phyloP scores from a whole-genome alignment of 2,329 filamentous ascomycete genomes.

The Cucurbitaria berberidis region DNA sequence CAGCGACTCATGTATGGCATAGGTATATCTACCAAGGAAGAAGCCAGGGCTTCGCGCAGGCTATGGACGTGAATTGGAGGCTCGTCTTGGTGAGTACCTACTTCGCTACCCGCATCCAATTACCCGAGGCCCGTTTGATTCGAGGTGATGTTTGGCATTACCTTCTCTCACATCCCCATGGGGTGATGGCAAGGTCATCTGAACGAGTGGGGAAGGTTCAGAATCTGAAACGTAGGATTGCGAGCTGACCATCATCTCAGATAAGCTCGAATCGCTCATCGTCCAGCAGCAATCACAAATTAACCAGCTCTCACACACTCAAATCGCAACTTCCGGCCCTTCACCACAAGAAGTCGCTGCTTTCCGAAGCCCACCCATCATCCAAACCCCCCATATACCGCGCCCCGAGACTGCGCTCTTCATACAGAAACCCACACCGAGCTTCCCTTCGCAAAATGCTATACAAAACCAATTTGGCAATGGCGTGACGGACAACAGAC shows the following conservation, averaged over 20 bases:
- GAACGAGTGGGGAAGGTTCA: neutral
- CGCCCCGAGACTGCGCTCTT: conserved; percentile 55
- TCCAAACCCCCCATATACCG: conserved; percentile 51
- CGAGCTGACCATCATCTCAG: conserved; percentile 32
- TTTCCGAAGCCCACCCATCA: conserved; percentile 45
- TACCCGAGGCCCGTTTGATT: conserved; percentile 10
- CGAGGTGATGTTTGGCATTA: neutral
- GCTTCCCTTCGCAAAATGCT: conserved; percentile 42
- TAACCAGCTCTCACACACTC: conserved; percentile 49
- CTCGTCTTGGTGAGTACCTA: conserved; percentile 58
- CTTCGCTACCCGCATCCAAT: neutral
- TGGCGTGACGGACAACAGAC: conserved; percentile 48
- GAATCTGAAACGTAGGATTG: neutral
- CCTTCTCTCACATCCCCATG: neutral
- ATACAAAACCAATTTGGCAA: conserved; percentile 40
- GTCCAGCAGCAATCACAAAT: conserved; percentile 55
- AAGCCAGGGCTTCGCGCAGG: conserved; percentile 69
- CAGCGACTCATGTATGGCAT: conserved; percentile 7
- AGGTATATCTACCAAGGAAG: conserved; percentile 71
- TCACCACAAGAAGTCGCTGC: conserved; percentile 42
- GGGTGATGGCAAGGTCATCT: neutral
- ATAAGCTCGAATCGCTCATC: conserved; percentile 55
- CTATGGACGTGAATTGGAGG: conserved; percentile 67
- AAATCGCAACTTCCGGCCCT: conserved; percentile 27
- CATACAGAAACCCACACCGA: conserved; percentile 51